Evolutionary conservation across 352 stramenopile genomes (phyloP).

Genomic region (Poterioochromonas sp.): DNA sequence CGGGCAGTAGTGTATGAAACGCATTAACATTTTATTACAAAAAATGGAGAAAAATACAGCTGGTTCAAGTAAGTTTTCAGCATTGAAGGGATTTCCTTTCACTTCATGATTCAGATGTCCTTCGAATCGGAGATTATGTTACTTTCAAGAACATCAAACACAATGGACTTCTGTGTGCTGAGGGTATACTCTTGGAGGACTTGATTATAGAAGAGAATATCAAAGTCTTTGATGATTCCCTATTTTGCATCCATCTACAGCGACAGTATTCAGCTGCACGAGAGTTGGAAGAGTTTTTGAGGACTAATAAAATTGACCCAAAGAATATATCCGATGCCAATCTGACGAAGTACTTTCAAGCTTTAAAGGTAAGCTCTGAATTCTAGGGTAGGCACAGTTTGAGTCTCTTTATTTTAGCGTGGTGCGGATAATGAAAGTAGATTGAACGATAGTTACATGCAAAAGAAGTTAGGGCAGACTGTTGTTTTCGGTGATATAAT

Average conservation of each 20-base stretch:
- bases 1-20: too few relatives aligned
- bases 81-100: too few relatives aligned
- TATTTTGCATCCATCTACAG: conserved; percentile 31
- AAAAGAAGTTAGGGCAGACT: conserved; percentile 29
- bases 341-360: conserved; percentile 18
- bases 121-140: conserved; percentile 33
- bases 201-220: conserved; percentile 3
- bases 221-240: conserved; percentile 29
- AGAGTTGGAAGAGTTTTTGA: conserved; percentile 31
- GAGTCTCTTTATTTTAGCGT: not conserved
- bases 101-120: not conserved
- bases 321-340: not conserved
- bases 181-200: conserved; percentile 30
- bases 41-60: too few relatives aligned
- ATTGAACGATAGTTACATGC: conserved; percentile 43
- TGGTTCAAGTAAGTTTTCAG: too few relatives aligned
- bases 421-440: conserved; percentile 41
- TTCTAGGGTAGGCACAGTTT: not conserved
- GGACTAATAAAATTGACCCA: not conserved
- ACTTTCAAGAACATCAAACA: conserved; percentile 27
- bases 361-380: conserved; percentile 24
- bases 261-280: conserved; percentile 32
- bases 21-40: too few relatives aligned
- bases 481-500: conserved; percentile 40
- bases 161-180: conserved; percentile 10